Percentiles rank a stretch among this genome's conserved stretches.
Conservation (phyloP, 371 early-diverging fungal species). For the Circinella umbellata region DNA sequence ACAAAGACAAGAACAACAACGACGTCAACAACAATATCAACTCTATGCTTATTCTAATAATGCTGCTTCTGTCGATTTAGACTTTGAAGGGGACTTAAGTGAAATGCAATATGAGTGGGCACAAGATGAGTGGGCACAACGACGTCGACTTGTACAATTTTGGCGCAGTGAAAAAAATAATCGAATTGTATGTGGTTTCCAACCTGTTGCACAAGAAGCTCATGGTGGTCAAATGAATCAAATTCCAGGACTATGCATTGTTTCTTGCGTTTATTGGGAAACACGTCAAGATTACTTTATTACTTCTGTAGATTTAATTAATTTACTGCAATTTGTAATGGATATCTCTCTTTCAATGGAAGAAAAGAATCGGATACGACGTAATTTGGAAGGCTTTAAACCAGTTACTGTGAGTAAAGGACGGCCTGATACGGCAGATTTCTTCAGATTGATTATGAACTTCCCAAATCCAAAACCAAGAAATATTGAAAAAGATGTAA, state of each 20-base stretch:
- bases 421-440: constrained; percentile 72
- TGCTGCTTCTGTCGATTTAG: constrained; percentile 33
- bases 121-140: constrained; percentile 63
- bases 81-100: constrained; percentile 64
- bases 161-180: constrained; percentile 41
- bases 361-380: constrained; percentile 84
- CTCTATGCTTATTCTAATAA: background rate
- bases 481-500: constrained; percentile 80
- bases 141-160: constrained; percentile 79
- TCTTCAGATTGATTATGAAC: constrained; percentile 82
- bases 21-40: constrained; percentile 6
- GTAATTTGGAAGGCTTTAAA: constrained; percentile 82
- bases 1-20: constrained; percentile 4
- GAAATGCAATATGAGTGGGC: constrained; percentile 67
- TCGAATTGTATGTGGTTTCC: constrained; percentile 39
- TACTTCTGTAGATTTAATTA: constrained; percentile 83
- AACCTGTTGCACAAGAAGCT: constrained; percentile 52
- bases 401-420: constrained; percentile 81
- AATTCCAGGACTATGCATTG: constrained; percentile 50
- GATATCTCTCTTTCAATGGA: constrained; percentile 78
- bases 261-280: constrained; percentile 86
- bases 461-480: constrained; percentile 84
- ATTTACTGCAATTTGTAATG: constrained; percentile 75
- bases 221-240: constrained; percentile 32
- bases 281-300: constrained; percentile 76